Conservation (phyloP, 352 stramenopile species). For the Phytophthora capsici region DNA sequence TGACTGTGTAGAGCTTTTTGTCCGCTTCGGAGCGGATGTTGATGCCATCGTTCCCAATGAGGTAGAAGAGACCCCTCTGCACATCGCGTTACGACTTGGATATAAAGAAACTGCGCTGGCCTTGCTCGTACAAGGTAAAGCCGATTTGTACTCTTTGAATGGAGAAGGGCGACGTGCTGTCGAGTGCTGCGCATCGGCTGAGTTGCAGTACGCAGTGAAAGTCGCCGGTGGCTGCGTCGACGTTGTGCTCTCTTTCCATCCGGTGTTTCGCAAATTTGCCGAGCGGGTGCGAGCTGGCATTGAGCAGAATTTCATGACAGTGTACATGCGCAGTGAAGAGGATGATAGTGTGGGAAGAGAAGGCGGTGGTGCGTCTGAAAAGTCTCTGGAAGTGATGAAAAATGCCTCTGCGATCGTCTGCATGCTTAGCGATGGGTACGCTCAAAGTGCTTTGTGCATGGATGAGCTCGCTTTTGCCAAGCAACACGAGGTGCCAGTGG, state of each 20-base stretch:
- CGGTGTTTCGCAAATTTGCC: conserved; percentile 64
- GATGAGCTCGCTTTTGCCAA: conserved; percentile 82
- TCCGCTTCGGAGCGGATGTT: conserved; percentile 56
- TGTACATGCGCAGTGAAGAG: conserved; percentile 63
- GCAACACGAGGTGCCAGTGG: conserved; percentile 66
- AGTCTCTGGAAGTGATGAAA: conserved; percentile 63
- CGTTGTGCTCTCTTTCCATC: conserved; percentile 83
- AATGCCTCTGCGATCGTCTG: conserved; percentile 75
- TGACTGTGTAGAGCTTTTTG: conserved; percentile 61
- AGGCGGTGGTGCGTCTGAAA: conserved; percentile 30
- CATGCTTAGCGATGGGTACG: conserved; percentile 74
- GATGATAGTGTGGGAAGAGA: conserved; percentile 39
- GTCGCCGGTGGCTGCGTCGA: conserved; percentile 69
- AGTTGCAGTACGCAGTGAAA: conserved; percentile 82
- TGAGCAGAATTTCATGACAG: conserved; percentile 78
- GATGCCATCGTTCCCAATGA: conserved; percentile 55
- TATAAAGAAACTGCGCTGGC: conserved; percentile 69
- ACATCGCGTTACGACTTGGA: conserved; percentile 69
- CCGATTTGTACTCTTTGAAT: conserved; percentile 64
- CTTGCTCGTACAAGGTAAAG: conserved; percentile 62
- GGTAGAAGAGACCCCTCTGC: conserved; percentile 69
- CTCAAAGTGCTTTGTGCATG: conserved; percentile 71
- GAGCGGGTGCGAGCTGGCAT: conserved; percentile 67
- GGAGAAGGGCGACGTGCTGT: conserved; percentile 61
- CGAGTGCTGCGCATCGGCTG: conserved; percentile 76